Evolutionary conservation across 257 asterid genomes (phyloP), one percentile per base, ranked within the genome.

Genomic region (Gentiana dahurica): DNA sequence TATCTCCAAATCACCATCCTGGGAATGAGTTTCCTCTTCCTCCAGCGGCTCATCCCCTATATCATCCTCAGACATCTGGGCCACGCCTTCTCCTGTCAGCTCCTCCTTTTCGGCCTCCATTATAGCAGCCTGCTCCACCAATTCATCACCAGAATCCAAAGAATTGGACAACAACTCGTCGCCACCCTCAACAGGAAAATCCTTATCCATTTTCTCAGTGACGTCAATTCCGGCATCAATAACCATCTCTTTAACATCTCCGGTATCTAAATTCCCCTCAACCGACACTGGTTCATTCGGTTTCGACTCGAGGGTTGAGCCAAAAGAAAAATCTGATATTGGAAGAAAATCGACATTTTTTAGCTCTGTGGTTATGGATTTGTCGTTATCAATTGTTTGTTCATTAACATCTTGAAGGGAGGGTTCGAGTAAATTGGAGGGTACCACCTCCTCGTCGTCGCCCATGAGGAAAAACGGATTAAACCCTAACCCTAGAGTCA

Each of bases 401-500:
- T 65, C 79, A 38, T 64, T 81, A 67, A 8, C 63, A 53, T 41
- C 61, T 4, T 47, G 63, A 10, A 7, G 33, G 54, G 55, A 63
- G 55, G 77, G 65, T 55, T 68, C 51, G 63, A 68, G 75, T 62
- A 66, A 56, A 66, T 59, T 60, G 33, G 73, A 57, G 1, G 55
- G 56, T 41, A 66, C 1, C 38, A 34, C 12, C 37, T 71, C 75
- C 55, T 67, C 86, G 49, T 70, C 83, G 51, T 69, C 87, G 69
- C 62, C 75, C 74, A 65, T 56, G 61, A 70, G 54, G 38, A 50
- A 55, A 67, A 38, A 34, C 58, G 8, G 51, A 43, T 15, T 63
- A 71, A 79, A 79, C 83, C 90, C 90, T 79, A 81, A 78, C 87
- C 90, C 87, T 75, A 77, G 68, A 51, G 60, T 66, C 38, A 37